Conservation (phyloP, 2,329 filamentous ascomycete genomes). For the Cyphellophora attinorum region DNA sequence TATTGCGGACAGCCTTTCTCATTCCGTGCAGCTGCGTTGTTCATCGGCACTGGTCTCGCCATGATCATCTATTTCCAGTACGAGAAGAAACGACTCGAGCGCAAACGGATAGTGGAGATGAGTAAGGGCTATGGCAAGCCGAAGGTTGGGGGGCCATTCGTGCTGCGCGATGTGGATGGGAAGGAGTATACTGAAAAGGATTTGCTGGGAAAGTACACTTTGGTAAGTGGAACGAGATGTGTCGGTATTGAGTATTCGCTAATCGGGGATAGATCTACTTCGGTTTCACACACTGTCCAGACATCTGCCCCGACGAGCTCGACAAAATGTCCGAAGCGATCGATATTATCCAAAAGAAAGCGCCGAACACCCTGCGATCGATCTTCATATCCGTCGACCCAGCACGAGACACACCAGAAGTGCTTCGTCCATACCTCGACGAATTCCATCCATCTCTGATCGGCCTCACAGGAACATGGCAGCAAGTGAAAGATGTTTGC, state of each 20-base stretch:
- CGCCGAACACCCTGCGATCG: conserved; percentile 50
- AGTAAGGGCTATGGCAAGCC: conserved; percentile 87
- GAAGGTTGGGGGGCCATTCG: conserved; percentile 83
- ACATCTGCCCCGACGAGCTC: conserved; percentile 97
- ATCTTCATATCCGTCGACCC: conserved; percentile 96
- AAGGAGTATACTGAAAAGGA: conserved; percentile 66
- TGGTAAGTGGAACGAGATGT: conserved; percentile 26
- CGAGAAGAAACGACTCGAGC: conserved; percentile 85
- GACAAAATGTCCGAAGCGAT: conserved; percentile 99
- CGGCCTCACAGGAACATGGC: conserved; percentile 85
- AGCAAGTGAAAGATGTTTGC: conserved; percentile 87
- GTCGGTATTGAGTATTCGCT: not conserved
- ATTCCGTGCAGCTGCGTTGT: conserved; percentile 79
- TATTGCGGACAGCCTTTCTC: conserved; percentile 64
- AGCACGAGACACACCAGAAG: conserved; percentile 74
- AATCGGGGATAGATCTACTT: conserved; percentile 69
- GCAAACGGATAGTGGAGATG: conserved; percentile 79
- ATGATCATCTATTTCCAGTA: conserved; percentile 86
- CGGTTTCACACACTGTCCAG: conserved; percentile 94
- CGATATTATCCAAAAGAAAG: conserved; percentile 48
- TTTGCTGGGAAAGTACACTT: conserved; percentile 71
- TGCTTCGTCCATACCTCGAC: conserved; percentile 72
- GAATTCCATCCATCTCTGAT: conserved; percentile 86
- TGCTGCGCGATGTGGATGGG: conserved; percentile 72
- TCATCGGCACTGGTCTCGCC: conserved; percentile 66